Evolutionary conservation across 2,329 filamentous ascomycete genomes (phyloP).

Genomic region (Amylocarpus encephaloides): DNA sequence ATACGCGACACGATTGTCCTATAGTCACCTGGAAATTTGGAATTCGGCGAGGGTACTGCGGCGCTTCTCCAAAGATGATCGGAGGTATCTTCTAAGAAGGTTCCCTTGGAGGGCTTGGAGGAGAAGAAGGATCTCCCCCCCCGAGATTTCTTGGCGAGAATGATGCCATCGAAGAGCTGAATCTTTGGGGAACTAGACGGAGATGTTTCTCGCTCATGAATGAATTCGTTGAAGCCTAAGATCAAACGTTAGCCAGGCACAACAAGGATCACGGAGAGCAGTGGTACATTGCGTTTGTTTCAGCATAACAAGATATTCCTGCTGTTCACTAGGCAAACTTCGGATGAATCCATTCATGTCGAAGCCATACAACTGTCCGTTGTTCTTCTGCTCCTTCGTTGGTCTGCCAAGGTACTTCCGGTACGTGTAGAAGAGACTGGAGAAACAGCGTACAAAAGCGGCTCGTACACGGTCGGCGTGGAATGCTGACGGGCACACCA

Average conservation of each 20-base stretch:
- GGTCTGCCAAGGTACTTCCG: constrained; percentile 56
- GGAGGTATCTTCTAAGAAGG: constrained; percentile 64
- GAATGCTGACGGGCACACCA: constrained; percentile 60
- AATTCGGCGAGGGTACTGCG: constrained; percentile 52
- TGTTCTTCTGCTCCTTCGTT: constrained; percentile 52
- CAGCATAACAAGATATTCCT: constrained; percentile 58
- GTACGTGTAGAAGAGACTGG: constrained; percentile 61
- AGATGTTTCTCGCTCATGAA: constrained; percentile 69
- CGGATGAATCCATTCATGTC: constrained; percentile 60
- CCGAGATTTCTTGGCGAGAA: constrained; percentile 66
- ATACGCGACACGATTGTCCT: constrained; percentile 55
- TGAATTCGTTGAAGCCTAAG: constrained; percentile 71
- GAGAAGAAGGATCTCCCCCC: constrained; percentile 53
- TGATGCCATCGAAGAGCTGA: constrained; percentile 77
- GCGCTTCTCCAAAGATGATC: constrained; percentile 76
- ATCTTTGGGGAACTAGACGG: constrained; percentile 57
- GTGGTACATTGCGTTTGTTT: constrained; percentile 57
- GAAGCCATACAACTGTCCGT: constrained; percentile 55
- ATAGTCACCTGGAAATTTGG: constrained; percentile 59
- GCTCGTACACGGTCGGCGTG: constrained; percentile 55
- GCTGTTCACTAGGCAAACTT: constrained; percentile 59
- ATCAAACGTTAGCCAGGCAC: constrained; percentile 37
- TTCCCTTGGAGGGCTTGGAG: constrained; percentile 27
- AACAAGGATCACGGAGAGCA: constrained; percentile 13
- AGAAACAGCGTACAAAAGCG: constrained; percentile 58